A percentile compares a stretch with the other conserved stretches of the same genome.
These are phyloP conservation scores for Arabis hirsuta DNA, from an alignment of 345 rosid species.

Conservation along the genomic window DNA sequence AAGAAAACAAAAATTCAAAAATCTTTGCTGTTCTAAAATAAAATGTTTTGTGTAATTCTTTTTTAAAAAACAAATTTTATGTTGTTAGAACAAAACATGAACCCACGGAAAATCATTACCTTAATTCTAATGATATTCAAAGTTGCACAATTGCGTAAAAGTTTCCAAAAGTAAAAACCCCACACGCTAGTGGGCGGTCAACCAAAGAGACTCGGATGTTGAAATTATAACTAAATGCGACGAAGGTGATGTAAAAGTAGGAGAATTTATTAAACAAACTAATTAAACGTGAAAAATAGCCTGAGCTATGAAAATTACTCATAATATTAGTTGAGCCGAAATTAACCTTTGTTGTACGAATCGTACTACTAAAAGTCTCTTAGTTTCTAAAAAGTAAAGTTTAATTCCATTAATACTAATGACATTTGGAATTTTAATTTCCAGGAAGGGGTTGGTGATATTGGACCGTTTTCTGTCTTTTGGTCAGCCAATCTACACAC, in stretches of 20 bases:
- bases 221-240: conserved; percentile 26
- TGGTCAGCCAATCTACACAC: conserved; percentile 35
- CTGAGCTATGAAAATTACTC: conserved; percentile 7
- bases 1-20: no score
- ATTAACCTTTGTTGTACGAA: conserved; percentile 33
- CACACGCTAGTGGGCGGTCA: conserved; percentile 31
- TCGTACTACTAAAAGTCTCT: conserved; percentile 26
- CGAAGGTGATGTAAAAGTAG: conserved; percentile 4
- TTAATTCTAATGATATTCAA: neutral
- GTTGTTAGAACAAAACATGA: no score
- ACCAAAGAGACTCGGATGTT: conserved; percentile 37
- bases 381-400: conserved; percentile 3
- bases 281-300: neutral
- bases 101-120: no score
- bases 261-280: neutral
- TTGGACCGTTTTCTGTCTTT: conserved; percentile 40
- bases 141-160: conserved; percentile 21
- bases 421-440: conserved; percentile 25
- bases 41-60: no score
- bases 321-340: conserved; percentile 18
- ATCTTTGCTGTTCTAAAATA: no score
- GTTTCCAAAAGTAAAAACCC: conserved; percentile 16
- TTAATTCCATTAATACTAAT: conserved; percentile 4
- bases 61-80: no score
- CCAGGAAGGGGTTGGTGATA: conserved; percentile 34